phyloP scores from a whole-genome alignment of 2,329 filamentous ascomycete genomes.

The Fusarium sp. region DNA sequence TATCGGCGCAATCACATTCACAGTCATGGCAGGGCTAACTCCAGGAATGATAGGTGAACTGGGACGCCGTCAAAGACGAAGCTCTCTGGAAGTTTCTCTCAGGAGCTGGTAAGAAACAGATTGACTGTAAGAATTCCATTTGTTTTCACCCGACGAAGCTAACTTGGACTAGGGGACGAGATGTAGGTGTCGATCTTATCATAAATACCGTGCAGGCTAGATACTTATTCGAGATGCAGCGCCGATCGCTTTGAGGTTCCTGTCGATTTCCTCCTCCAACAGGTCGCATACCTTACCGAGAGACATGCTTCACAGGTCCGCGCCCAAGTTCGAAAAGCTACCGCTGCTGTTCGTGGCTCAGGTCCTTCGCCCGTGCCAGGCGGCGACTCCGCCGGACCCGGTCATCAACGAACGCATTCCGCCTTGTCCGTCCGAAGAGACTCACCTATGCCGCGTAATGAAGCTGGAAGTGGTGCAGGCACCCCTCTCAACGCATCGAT shows the following conservation, averaged over 20 bases:
- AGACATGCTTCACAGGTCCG: conserved; percentile 89
- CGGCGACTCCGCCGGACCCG: conserved; percentile 57
- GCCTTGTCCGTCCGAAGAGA: conserved; percentile 70
- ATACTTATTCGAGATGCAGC: conserved; percentile 57
- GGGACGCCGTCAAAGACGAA: conserved; percentile 89
- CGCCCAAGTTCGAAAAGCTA: conserved; percentile 86
- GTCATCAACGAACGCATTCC: conserved; percentile 62
- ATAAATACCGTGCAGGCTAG: conserved; percentile 16
- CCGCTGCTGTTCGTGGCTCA: conserved; percentile 68
- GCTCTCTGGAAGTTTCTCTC: conserved; percentile 92
- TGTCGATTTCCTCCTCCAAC: conserved; percentile 88
- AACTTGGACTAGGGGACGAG: conserved; percentile 72
- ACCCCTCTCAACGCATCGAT: conserved; percentile 60
- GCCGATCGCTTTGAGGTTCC: conserved; percentile 85
- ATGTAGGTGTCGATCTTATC: conserved; percentile 67
- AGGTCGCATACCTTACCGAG: conserved; percentile 94
- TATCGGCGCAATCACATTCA: conserved; percentile 11
- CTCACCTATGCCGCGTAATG: conserved; percentile 64
- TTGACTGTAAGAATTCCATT: conserved; percentile 76
- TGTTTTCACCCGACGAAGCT: conserved; percentile 27
- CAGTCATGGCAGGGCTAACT: conserved; percentile 42
- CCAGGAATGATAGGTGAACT: conserved; percentile 74
- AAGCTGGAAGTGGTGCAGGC: conserved; percentile 57
- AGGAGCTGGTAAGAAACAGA: conserved; percentile 81
- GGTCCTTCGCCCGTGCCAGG: conserved; percentile 70